Conservation (phyloP, 345 rosid species). For the Adansonia digitata region DNA sequence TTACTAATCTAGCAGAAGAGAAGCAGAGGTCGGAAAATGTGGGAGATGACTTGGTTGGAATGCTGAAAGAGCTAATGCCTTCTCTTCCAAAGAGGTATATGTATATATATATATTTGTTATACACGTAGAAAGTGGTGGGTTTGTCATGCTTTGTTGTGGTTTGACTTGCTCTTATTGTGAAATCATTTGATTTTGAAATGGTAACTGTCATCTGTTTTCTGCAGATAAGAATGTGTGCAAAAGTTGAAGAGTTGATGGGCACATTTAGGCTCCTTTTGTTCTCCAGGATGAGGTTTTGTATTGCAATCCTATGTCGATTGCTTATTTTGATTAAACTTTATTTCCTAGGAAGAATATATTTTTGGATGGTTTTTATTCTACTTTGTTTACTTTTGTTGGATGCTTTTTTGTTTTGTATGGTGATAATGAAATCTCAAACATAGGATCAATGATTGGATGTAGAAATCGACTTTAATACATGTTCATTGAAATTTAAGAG, state of each 20-base stretch:
- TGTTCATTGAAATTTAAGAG: too few species aligned
- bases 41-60: conserved; percentile 18
- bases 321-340: neutral
- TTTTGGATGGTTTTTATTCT: too few species aligned
- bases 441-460: too few species aligned
- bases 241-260: neutral
- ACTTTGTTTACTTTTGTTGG: too few species aligned
- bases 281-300: neutral
- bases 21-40: conserved; percentile 20
- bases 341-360: too few species aligned
- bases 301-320: neutral
- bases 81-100: conserved; percentile 50
- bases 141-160: too few species aligned
- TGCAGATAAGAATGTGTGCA: neutral
- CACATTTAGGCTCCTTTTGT: neutral
- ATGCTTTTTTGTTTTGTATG: too few species aligned
- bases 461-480: too few species aligned
- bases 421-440: too few species aligned
- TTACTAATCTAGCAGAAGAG: conserved; percentile 24
- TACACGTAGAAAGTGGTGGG: neutral
- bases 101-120: conserved; percentile 17
- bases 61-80: conserved; percentile 37
- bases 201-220: neutral
- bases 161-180: neutral
- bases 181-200: neutral